Evolutionary conservation across 441 rosid genomes (phyloP).

Genomic region (Syzygium malaccense): DNA sequence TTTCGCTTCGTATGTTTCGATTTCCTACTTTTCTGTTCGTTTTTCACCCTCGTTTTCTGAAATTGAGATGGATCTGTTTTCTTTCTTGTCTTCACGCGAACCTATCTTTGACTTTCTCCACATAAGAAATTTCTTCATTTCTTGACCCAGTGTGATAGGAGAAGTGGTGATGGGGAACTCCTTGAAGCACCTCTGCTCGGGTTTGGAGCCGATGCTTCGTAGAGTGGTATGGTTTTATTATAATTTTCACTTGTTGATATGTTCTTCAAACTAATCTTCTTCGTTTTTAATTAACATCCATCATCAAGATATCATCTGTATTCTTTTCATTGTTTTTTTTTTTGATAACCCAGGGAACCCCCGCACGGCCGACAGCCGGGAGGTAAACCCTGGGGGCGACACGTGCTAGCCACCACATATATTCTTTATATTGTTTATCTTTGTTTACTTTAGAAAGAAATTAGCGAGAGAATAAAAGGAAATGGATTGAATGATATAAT

Average conservation of each 20-base stretch:
- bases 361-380: no score
- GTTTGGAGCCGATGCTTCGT: slow-evolving; percentile 62
- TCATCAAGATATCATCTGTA: not conserved
- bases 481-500: not conserved
- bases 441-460: not conserved
- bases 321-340: not conserved
- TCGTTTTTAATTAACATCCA: not conserved
- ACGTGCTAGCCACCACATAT: no score
- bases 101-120: not conserved
- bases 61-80: not conserved
- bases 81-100: not conserved
- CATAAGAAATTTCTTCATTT: not conserved
- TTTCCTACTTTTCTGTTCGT: not conserved
- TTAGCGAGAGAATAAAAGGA: not conserved
- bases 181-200: slow-evolving; percentile 21
- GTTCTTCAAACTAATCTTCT: not conserved
- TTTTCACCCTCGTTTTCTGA: not conserved
- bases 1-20: slow-evolving; percentile 40
- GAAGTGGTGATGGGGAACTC: slow-evolving; percentile 37
- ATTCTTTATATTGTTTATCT: no score
- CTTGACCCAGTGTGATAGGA: slow-evolving; percentile 35
- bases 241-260: not conserved
- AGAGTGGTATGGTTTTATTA: slow-evolving; percentile 42
- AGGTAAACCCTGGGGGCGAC: no score
- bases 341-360: no score